Evolutionary conservation across 257 asterid species (phyloP).

Genomic region (Capsicum rhomboideum): DNA sequence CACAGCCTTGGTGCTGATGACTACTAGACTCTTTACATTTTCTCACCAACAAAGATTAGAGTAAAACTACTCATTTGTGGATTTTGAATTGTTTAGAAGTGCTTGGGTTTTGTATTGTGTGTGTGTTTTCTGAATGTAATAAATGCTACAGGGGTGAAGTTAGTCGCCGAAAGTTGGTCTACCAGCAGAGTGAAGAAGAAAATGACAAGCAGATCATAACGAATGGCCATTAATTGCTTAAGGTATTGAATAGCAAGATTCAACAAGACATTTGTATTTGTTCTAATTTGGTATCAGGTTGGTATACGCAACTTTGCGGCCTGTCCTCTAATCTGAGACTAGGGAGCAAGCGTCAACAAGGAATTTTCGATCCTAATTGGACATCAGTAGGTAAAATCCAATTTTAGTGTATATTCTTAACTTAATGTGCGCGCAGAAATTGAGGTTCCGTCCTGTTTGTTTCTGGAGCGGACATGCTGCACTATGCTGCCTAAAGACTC

Average conservation of each 20-base stretch:
- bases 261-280: neutral
- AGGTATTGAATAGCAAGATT: neutral
- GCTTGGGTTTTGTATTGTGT: neutral
- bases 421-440: neutral
- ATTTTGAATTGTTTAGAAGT: neutral
- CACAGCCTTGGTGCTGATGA: neutral
- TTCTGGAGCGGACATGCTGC: neutral
- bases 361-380: neutral
- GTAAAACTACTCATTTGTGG: neutral
- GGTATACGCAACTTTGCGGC: neutral
- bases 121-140: neutral
- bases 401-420: neutral
- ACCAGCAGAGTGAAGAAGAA: conserved; percentile 16
- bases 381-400: neutral
- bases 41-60: neutral
- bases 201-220: neutral
- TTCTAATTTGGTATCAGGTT: neutral
- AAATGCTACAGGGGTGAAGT: conserved; percentile 20
- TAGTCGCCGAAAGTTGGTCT: conserved; percentile 1
- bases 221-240: conserved; percentile 4
- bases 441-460: neutral
- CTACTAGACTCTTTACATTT: neutral
- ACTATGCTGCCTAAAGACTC: neutral
- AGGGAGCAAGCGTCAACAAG: neutral
- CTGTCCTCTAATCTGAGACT: neutral